Percentiles rank a stretch among this genome's conserved stretches.
Conservation (phyloP, 257 asterid species). For the Leptodermis oblonga region DNA sequence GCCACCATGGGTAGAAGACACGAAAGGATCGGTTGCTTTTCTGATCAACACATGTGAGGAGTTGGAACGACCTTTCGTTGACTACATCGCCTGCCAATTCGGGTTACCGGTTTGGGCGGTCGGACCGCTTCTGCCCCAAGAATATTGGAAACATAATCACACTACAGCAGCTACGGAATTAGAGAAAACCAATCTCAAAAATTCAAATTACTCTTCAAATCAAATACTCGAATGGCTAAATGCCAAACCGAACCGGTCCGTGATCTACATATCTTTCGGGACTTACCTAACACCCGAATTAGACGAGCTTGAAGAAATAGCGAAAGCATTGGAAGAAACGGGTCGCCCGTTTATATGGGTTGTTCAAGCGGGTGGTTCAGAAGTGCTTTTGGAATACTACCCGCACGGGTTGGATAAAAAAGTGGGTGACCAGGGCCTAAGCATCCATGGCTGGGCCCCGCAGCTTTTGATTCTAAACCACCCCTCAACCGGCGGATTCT, state of each 20-base stretch:
- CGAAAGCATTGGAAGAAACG: constrained; percentile 4
- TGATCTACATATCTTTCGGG: constrained; percentile 8
- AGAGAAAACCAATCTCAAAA: constrained; percentile 28
- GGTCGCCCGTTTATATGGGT: constrained; percentile 11
- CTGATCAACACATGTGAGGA: constrained; percentile 54
- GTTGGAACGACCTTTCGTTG: constrained; percentile 45
- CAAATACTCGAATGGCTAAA: constrained; percentile 29
- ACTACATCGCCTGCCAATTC: constrained; percentile 33
- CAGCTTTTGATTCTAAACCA: constrained; percentile 10
- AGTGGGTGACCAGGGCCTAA: not conserved
- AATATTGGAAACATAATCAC: constrained; percentile 29
- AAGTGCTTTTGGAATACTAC: not conserved
- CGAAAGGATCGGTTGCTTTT: constrained; percentile 35
- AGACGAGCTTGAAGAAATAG: constrained; percentile 4
- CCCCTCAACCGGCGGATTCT: constrained; percentile 6
- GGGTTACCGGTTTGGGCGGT: constrained; percentile 50
- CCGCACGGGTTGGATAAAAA: not conserved
- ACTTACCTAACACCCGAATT: not conserved
- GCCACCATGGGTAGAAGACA: constrained; percentile 48
- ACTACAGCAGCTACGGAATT: constrained; percentile 13
- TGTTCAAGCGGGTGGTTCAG: not conserved
- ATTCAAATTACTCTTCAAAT: constrained; percentile 48
- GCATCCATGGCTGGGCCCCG: constrained; percentile 15
- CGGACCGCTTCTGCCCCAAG: constrained; percentile 63
- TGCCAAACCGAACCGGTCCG: not conserved